Evolutionary conservation across 2,329 filamentous ascomycete species (phyloP).

Genomic region (Trichophyton mentagrophytes): DNA sequence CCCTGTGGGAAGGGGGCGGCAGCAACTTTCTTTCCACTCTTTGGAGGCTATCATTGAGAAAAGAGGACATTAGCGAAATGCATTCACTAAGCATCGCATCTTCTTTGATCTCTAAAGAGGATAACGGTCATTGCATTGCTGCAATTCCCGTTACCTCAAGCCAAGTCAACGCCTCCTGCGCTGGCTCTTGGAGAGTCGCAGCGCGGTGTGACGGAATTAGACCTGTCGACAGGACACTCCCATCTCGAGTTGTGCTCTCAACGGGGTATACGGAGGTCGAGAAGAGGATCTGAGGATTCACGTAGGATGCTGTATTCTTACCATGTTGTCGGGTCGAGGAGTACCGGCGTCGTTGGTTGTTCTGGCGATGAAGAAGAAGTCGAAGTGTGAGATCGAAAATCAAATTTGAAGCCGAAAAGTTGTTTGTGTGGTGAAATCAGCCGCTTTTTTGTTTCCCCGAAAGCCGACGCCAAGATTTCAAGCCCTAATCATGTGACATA

Average conservation of each 20-base stretch:
- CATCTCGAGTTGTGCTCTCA: background rate
- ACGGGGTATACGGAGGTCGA: conserved; percentile 17
- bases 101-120: conserved; percentile 92
- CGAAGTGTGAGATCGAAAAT: conserved; percentile 15
- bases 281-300: conserved; percentile 12
- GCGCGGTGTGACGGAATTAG: conserved; percentile 28
- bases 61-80: conserved; percentile 89
- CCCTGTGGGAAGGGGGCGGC: conserved; percentile 90
- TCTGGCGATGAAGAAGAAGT: conserved; percentile 26
- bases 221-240: conserved; percentile 3
- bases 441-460: background rate
- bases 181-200: background rate
- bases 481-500: background rate
- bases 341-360: conserved; percentile 37
- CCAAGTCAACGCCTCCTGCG: conserved; percentile 35
- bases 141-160: conserved; percentile 41
- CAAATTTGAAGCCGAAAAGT: background rate
- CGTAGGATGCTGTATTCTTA: conserved; percentile 44
- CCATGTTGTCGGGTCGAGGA: conserved; percentile 47
- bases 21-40: conserved; percentile 93
- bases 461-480: background rate
- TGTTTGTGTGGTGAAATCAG: background rate
- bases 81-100: conserved; percentile 60
- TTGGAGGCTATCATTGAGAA: conserved; percentile 99
- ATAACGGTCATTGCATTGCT: conserved; percentile 39